Conservation (phyloP, 345 rosid genomes). For the Pelargonium nanum region DNA sequence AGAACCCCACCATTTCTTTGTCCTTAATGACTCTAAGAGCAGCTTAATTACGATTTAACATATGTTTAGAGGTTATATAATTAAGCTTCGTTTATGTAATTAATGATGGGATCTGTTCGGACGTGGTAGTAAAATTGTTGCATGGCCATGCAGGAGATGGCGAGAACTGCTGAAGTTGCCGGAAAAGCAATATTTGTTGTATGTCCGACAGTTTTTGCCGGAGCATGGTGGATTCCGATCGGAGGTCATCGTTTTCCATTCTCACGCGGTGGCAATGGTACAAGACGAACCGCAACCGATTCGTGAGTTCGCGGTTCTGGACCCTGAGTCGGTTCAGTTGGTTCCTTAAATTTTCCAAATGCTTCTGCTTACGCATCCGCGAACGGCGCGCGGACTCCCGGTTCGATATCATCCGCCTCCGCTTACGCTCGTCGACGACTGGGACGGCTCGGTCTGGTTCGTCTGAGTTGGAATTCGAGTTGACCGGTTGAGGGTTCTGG, state of each 20-base stretch:
- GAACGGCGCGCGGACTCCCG: conserved; percentile 87
- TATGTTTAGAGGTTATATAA: conserved; percentile 1
- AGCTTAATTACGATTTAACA: neutral
- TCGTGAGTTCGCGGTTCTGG: conserved; percentile 54
- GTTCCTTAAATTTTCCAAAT: conserved; percentile 57
- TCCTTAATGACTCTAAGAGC: neutral
- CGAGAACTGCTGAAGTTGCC: conserved; percentile 46
- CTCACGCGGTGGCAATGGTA: conserved; percentile 29
- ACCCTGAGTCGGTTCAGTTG: conserved; percentile 50
- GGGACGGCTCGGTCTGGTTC: conserved; percentile 21
- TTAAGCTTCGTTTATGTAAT: conserved; percentile 22
- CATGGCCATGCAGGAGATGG: conserved; percentile 44
- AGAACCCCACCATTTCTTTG: conserved; percentile 13
- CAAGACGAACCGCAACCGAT: conserved; percentile 42
- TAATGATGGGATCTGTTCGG: conserved; percentile 37
- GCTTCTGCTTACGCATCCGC: conserved; percentile 69
- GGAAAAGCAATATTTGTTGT: conserved; percentile 33
- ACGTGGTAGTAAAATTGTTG: conserved; percentile 22
- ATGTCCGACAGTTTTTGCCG: conserved; percentile 44
- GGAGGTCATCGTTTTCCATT: conserved; percentile 52
- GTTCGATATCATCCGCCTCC: conserved; percentile 76
- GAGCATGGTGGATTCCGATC: conserved; percentile 40
- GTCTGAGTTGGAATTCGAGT: conserved; percentile 24
- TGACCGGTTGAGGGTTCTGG: conserved; percentile 15
- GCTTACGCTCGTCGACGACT: conserved; percentile 47